Evolutionary conservation across 2,329 filamentous ascomycete genomes (phyloP), one percentile per base, ranked within the genome.

Genomic region (Penicillium sp.): DNA sequence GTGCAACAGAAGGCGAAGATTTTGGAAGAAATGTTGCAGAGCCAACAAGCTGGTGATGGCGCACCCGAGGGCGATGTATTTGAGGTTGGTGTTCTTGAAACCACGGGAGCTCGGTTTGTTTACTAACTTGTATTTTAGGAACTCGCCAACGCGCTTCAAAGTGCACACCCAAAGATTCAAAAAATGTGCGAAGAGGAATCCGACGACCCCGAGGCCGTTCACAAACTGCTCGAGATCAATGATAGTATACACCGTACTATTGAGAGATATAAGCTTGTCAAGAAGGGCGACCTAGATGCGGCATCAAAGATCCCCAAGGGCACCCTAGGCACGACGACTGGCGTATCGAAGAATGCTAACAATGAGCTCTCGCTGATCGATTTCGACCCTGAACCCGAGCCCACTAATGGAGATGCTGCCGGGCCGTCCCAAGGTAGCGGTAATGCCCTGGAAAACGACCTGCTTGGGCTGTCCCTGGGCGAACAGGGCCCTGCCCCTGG

Each of bases 161-260:
- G 89, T 69, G 94, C 94, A 2, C 94, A 99, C 67, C 94, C 94
- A 8, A 99, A 99, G 79, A 97, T 99, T 61, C 93, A 97, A 72
- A 97, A 91, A 77, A 99, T 99, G 93, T 97, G 93, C 69, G 93
- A 97, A 74, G 94, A 99, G 74, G 94, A 99, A 70, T 97, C 92
- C 10, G 93, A 97, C 58, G 94, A 99, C 69, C 87, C 92, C 58
- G 94, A 97, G 77, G 94, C 94, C 5, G 94, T 99, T 5, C 90
- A 92, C 39, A 96, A 96, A 75, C 81, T 99, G 10, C 83, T 99
- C 52, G 92, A 97, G 71, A 97, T 99, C 69, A 99, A 99, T 71
- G 94, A 99, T 75, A 97, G 92, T 76, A 99, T 99, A 83, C 91
- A 97, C 71, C 87, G 93, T 59, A 99, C 94, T 1, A 91, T 97